Conservation (phyloP, 2,329 filamentous ascomycete species). For the Cladophialophora immunda region DNA sequence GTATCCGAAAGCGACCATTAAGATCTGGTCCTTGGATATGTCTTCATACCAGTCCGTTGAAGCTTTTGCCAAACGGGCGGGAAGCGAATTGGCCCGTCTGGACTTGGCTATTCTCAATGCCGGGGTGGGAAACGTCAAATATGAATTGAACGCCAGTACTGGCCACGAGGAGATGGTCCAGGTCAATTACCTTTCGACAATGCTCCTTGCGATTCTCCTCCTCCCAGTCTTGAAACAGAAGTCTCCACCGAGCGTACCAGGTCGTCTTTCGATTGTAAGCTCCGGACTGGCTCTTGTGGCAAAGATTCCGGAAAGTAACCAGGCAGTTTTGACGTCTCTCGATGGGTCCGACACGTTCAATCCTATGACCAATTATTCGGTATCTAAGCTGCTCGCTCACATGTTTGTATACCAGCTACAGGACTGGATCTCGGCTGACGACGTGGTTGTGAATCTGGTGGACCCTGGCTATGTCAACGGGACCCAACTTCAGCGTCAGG, state of each 20-base stretch:
- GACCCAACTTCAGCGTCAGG: conserved; percentile 48
- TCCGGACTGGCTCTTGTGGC: conserved; percentile 36
- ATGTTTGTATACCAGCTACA: conserved; percentile 49
- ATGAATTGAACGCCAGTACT: conserved; percentile 29
- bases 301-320: conserved; percentile 26
- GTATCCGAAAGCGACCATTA: conserved; percentile 48
- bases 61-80: conserved; percentile 42
- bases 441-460: conserved; percentile 56
- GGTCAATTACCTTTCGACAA: conserved; percentile 43
- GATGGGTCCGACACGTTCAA: conserved; percentile 43
- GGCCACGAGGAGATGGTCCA: conserved; percentile 52
- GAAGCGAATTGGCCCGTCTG: conserved; percentile 38
- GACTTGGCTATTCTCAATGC: conserved; percentile 60
- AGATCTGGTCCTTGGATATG: conserved; percentile 58
- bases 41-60: conserved; percentile 49
- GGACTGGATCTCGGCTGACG: conserved; percentile 49
- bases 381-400: conserved; percentile 47
- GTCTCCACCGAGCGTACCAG: conserved; percentile 23
- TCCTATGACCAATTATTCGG: conserved; percentile 38
- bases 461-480: conserved; percentile 57
- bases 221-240: conserved; percentile 41
- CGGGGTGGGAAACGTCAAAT: conserved; percentile 44
- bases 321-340: conserved; percentile 40
- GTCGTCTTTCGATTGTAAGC: conserved; percentile 34
- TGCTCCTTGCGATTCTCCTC: conserved; percentile 40